phyloP scores from a whole-genome alignment of 176 grass and related monocot species.

The Dendrocalamus sinicus region DNA sequence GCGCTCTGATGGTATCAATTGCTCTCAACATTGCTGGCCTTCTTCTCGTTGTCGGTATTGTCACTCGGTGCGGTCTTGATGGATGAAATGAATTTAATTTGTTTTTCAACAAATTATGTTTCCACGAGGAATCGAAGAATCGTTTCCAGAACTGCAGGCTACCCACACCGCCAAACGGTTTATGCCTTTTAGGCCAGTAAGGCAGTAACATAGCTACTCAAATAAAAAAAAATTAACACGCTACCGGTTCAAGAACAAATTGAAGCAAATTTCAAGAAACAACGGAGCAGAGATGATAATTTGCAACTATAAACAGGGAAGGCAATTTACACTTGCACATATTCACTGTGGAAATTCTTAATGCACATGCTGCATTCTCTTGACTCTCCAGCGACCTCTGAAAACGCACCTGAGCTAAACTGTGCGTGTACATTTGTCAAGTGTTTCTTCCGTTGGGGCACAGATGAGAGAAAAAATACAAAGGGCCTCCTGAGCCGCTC shows the following conservation, averaged over 20 bases:
- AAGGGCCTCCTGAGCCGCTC: no score
- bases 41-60: neutral
- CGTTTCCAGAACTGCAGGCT: neutral
- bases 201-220: neutral
- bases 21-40: neutral
- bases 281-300: neutral
- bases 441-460: neutral
- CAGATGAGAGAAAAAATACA: no score
- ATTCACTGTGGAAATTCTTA: no score
- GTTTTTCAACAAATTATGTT: neutral
- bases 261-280: neutral
- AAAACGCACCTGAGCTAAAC: neutral
- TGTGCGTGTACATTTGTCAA: neutral
- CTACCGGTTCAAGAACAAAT: neutral
- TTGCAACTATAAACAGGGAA: neutral
- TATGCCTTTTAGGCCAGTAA: neutral
- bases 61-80: neutral
- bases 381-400: neutral
- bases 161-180: no score
- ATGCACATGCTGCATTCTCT: neutral
- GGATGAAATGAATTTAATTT: neutral
- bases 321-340: neutral
- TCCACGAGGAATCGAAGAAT: neutral
- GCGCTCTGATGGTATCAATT: neutral
- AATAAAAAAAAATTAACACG: no score